Evolutionary conservation across 148 eudicot genomes (phyloP).

Genomic region (Silene latifolia): DNA sequence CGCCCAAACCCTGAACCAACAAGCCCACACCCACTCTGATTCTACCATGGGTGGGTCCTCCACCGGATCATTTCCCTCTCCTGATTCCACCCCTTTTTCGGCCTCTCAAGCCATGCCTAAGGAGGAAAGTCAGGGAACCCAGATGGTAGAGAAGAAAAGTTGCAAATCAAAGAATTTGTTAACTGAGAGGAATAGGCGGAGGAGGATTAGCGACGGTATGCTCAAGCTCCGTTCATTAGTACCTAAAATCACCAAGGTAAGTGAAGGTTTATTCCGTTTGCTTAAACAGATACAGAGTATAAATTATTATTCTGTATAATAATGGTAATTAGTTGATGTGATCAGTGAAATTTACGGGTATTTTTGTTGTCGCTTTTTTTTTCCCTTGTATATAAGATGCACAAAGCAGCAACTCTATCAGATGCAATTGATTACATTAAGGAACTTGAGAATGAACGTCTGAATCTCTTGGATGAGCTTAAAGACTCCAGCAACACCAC

Average conservation of each 20-base stretch:
- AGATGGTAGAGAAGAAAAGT: conserved; percentile 24
- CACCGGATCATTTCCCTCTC: conserved; percentile 45
- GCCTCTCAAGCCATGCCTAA: conserved; percentile 29
- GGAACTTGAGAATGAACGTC: conserved; percentile 43
- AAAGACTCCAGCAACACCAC: conserved; percentile 23
- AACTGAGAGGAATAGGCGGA: conserved; percentile 57
- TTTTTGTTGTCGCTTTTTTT: neutral
- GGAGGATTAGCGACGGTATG: conserved; percentile 45
- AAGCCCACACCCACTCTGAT: conserved; percentile 24
- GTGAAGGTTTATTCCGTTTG: neutral
- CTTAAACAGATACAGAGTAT: neutral
- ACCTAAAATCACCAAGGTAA: conserved; percentile 87
- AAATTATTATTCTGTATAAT: neutral
- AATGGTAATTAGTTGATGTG: neutral
- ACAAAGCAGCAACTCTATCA: conserved; percentile 54
- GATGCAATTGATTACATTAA: conserved; percentile 77
- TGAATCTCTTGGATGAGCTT: conserved; percentile 47
- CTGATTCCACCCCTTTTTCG: conserved; percentile 33
- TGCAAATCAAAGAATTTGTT: conserved; percentile 55
- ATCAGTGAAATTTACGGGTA: neutral
- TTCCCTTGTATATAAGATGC: conserved; percentile 41
- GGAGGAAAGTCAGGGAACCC: conserved; percentile 12
- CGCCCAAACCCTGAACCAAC: conserved; percentile 17
- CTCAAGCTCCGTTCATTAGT: conserved; percentile 58
- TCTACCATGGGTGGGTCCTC: conserved; percentile 48